Percentiles rank a stretch among this genome's conserved stretches.
phyloP scores from a whole-genome alignment of 306 rosid genomes.

The Potentilla sterilis region DNA sequence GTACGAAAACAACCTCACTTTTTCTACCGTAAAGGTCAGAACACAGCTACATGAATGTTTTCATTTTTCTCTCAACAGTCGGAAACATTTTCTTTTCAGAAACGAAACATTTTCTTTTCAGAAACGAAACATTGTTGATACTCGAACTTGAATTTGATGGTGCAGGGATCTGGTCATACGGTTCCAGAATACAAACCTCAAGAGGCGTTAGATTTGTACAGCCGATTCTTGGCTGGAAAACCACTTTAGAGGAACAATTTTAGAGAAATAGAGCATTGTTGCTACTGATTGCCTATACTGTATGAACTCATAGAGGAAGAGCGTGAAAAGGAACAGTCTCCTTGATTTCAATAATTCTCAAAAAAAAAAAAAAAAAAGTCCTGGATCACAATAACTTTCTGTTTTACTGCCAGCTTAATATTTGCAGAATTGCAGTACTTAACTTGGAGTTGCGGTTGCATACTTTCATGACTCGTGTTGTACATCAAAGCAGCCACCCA shows the following conservation, averaged over 20 bases:
- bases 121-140: background rate
- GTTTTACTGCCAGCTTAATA: background rate
- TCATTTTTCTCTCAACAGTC: background rate
- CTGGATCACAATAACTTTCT: background rate
- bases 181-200: constrained; percentile 90
- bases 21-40: constrained; percentile 74
- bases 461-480: too few species aligned
- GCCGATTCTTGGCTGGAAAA: constrained; percentile 61
- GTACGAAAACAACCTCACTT: constrained; percentile 68
- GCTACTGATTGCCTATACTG: background rate
- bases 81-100: too few species aligned
- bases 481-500: background rate
- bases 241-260: constrained; percentile 29
- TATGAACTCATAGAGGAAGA: background rate
- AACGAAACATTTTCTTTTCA: background rate
- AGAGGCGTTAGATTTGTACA: constrained; percentile 75
- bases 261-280: background rate
- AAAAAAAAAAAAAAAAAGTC: background rate
- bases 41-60: background rate
- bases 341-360: background rate
- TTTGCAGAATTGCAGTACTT: background rate
- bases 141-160: constrained; percentile 20
- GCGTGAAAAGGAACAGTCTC: constrained; percentile 1
- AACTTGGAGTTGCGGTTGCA: too few species aligned
- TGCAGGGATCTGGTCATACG: constrained; percentile 92